Conservation (phyloP, 805 yeast species). For the Saturnispora quitensis region DNA sequence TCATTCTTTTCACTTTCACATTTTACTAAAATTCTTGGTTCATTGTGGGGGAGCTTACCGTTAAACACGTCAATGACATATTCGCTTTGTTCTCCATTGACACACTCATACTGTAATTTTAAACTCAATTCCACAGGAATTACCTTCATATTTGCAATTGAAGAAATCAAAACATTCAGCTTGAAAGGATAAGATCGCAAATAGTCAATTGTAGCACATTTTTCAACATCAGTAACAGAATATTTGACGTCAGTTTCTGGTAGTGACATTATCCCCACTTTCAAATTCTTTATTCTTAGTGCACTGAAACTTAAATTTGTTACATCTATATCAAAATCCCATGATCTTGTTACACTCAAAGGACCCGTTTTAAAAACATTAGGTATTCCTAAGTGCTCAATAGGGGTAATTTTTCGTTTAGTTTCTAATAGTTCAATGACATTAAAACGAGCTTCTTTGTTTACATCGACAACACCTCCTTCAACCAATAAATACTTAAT, state of each 20-base stretch:
- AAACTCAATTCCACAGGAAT: constrained; percentile 18
- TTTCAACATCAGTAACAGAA: neutral
- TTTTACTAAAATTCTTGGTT: constrained; percentile 57
- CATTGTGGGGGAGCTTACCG: constrained; percentile 50
- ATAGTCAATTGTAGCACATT: neutral
- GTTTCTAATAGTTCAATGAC: constrained; percentile 11
- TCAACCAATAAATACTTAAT: constrained; percentile 7
- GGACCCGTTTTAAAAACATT: constrained; percentile 1
- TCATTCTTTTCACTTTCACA: constrained; percentile 14
- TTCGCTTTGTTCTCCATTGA: constrained; percentile 17
- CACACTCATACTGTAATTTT: constrained; percentile 13
- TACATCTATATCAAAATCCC: constrained; percentile 7
- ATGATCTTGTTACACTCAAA: constrained; percentile 15
- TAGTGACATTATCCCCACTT: constrained; percentile 8
- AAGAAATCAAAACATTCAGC: neutral
- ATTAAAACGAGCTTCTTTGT: constrained; percentile 3
- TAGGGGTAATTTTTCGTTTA: constrained; percentile 2
- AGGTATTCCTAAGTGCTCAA: constrained; percentile 1
- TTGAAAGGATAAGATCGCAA: neutral
- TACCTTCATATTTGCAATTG: neutral
- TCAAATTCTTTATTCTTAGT: neutral
- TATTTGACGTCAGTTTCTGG: neutral
- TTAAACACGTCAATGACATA: constrained; percentile 37
- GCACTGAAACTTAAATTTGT: constrained; percentile 27
- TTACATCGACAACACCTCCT: constrained; percentile 1